Evolutionary conservation across 2,329 filamentous ascomycete genomes (phyloP).

Genomic region (Zymoseptoria crescenta): DNA sequence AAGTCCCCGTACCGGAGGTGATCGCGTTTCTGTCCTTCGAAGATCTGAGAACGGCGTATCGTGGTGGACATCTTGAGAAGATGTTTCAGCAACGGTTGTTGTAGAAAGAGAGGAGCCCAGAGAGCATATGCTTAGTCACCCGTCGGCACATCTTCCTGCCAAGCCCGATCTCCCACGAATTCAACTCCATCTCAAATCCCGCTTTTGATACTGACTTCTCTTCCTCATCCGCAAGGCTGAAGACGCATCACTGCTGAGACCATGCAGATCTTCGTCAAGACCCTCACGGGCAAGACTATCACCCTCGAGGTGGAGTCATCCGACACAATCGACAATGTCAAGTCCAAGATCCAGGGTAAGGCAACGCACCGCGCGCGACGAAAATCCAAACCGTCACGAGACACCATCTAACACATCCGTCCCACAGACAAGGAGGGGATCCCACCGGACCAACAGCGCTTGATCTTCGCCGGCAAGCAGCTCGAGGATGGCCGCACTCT

Average conservation of each 20-base stretch:
- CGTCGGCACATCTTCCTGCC: neutral
- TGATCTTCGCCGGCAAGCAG: constrained; percentile 99
- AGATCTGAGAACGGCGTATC: neutral
- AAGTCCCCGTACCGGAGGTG: neutral
- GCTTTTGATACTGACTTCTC: neutral
- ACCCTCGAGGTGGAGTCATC: constrained; percentile 99
- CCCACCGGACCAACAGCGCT: constrained; percentile 95
- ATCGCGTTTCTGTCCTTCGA: neutral
- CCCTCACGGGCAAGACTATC: constrained; percentile 99
- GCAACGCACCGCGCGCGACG: constrained; percentile 2
- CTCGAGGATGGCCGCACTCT: constrained; percentile 98
- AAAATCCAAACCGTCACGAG: neutral
- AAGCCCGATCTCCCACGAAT: neutral
- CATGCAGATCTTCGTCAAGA: constrained; percentile 50
- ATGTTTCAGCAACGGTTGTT: too few relatives aligned
- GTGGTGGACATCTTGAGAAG: too few relatives aligned
- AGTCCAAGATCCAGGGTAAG: constrained; percentile 81
- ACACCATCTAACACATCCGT: constrained; percentile 4
- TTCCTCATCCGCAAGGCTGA: constrained; percentile 2
- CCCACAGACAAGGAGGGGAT: constrained; percentile 96
- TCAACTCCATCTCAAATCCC: neutral
- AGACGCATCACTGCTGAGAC: constrained; percentile 8
- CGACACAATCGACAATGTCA: constrained; percentile 99
- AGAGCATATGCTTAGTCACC: neutral
- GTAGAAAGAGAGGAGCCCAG: too few relatives aligned